A percentile compares a stretch with the other conserved stretches of the same genome.
phyloP scores from a whole-genome alignment of 2,329 filamentous ascomycete genomes.

The Arthrobotrys sinensis region DNA sequence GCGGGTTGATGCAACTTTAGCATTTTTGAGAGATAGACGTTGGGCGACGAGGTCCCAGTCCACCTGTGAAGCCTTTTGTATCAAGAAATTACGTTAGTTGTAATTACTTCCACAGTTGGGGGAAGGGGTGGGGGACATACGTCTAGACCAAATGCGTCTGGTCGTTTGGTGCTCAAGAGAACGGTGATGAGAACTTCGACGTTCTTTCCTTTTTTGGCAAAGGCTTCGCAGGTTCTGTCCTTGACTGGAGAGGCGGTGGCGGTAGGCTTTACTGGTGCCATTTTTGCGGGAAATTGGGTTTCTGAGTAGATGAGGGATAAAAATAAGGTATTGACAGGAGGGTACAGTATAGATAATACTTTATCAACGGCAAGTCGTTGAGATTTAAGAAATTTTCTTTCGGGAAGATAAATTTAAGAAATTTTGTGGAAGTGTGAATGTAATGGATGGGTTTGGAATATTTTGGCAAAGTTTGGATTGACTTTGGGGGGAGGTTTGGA shows the following conservation, averaged over 20 bases:
- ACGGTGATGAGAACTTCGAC: constrained; percentile 49
- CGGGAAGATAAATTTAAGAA: background rate
- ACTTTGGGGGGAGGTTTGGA: background rate
- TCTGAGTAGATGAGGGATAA: background rate
- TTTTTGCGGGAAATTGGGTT: background rate
- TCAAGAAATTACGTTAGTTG: background rate
- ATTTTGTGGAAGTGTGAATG: background rate
- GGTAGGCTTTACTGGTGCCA: constrained; percentile 21
- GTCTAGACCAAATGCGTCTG: constrained; percentile 49
- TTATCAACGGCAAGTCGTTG: background rate
- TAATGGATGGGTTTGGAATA: background rate
- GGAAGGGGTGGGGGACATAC: constrained; percentile 7
- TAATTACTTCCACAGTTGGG: background rate
- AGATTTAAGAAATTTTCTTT: background rate
- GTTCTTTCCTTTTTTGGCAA: constrained; percentile 40
- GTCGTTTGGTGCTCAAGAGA: constrained; percentile 41
- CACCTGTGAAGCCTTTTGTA: constrained; percentile 27
- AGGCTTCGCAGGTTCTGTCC: constrained; percentile 44
- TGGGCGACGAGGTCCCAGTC: constrained; percentile 49
- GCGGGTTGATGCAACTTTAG: constrained; percentile 26
- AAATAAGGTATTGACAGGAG: background rate
- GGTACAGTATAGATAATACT: background rate
- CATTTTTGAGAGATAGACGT: constrained; percentile 40
- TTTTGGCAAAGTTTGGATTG: background rate
- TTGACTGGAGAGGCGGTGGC: constrained; percentile 6